Base-by-base conservation (phyloP, 768 basidiomycete genomes). In the Psilocybe cubensis region DNA sequence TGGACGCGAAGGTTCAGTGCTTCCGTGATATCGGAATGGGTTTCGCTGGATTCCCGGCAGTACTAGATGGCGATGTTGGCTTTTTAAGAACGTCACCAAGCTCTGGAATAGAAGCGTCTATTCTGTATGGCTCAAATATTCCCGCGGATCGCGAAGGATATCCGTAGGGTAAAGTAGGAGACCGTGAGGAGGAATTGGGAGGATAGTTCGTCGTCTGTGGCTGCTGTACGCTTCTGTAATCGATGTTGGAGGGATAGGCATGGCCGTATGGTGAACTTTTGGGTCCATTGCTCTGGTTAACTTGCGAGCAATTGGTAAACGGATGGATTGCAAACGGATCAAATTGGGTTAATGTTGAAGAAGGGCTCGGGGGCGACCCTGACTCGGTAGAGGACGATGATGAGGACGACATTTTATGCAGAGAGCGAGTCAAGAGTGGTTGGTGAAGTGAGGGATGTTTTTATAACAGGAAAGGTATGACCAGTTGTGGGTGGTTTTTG, bases 241-340 rank as follows among this genome's bases (percentile, higher is more conserved):
- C 48, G 46, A 55, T 35, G 8, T 59, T 58, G 25, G 51, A 52
- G 24, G 43, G 48, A 58, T 63, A 58, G 1, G 62, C 52, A 29
- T 61, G 58, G 11, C 57, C 60, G 54, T 64, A 64, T 3, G 41
- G 25, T 20, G 45, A 28, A 42, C 52, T 54, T 14, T 41, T 17
- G 23, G 43, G 27, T 28, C 31, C 25, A 58, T 42, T 52, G 33
- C 27, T 54, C 33, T 60, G 57, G 31, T 60, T 56, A 12, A 58
- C 66, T 27, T 59, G 58, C 35, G 67, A 65, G 60, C 66, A 68
- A 53, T 69, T 72, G 41, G 71, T 72, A 58, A 72, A 72, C 9
- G 71, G 62, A 45, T 72, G 71, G 4, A 63, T 66, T 2, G 65
- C 67, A 57, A 71, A 70, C 33, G 71, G 71, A 52, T 72, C 66